Evolutionary conservation across 768 basidiomycete genomes (phyloP).

Genomic region (Lanmaoa pseudosensibilis): DNA sequence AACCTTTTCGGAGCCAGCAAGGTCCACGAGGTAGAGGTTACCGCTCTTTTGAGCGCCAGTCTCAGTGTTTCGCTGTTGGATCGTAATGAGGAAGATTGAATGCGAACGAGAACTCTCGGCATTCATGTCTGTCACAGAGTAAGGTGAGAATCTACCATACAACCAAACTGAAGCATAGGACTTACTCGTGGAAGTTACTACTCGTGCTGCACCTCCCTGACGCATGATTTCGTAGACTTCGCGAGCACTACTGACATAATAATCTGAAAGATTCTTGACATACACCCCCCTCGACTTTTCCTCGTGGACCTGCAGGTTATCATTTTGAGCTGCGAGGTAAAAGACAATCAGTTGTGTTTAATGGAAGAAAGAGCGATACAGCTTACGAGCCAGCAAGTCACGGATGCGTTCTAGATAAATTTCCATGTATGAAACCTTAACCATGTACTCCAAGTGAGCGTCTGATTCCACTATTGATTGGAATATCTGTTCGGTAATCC

Average conservation of each 20-base stretch:
- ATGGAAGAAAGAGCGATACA: not conserved
- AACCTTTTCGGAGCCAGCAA: slow-evolving; percentile 98
- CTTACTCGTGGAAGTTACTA: slow-evolving; percentile 92
- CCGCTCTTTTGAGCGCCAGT: slow-evolving; percentile 95
- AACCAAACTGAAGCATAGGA: slow-evolving; percentile 12
- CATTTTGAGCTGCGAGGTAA: slow-evolving; percentile 75
- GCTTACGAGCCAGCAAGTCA: slow-evolving; percentile 91
- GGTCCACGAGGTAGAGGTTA: slow-evolving; percentile 94
- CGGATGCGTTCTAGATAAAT: slow-evolving; percentile 97
- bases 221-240: slow-evolving; percentile 99
- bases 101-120: slow-evolving; percentile 98
- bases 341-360: slow-evolving; percentile 4
- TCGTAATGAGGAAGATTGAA: slow-evolving; percentile 97
- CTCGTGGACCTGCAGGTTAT: slow-evolving; percentile 97
- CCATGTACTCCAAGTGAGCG: slow-evolving; percentile 93
- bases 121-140: slow-evolving; percentile 81
- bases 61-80: slow-evolving; percentile 95
- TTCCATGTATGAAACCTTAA: slow-evolving; percentile 99
- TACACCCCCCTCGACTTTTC: slow-evolving; percentile 98
- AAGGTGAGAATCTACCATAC: slow-evolving; percentile 2
- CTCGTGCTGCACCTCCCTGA: slow-evolving; percentile 87
- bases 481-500: slow-evolving; percentile 99
- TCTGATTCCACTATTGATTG: slow-evolving; percentile 96
- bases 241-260: slow-evolving; percentile 92
- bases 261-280: slow-evolving; percentile 95